Evolutionary conservation across 257 asterid genomes (phyloP).

Genomic region (Ocimum tenuiflorum): DNA sequence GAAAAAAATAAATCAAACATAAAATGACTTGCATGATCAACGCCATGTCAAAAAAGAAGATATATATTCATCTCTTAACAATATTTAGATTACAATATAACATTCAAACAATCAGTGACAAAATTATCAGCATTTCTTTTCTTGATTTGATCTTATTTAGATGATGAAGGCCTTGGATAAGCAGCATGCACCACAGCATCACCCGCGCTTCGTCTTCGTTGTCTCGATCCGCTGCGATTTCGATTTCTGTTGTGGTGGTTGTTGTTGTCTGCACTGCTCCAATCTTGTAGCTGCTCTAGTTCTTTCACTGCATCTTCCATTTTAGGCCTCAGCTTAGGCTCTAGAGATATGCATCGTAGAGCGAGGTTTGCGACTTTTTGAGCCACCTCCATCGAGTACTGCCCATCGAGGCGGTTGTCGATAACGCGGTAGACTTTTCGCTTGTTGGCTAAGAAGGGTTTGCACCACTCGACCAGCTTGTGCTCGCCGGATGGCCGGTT

Average conservation of each 20-base stretch:
- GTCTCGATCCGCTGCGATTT: constrained; percentile 20
- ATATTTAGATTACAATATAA: neutral
- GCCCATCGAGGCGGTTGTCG: constrained; percentile 62
- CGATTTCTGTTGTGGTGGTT: too few species aligned
- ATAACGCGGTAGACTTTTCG: constrained; percentile 45
- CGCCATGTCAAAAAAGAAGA: neutral
- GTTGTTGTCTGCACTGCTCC: constrained; percentile 18
- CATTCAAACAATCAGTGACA: neutral
- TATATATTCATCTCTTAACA: neutral
- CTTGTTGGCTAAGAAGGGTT: constrained; percentile 42
- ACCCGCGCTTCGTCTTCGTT: constrained; percentile 29
- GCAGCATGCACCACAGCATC: constrained; percentile 25
- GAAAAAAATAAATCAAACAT: neutral
- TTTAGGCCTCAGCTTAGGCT: constrained; percentile 48
- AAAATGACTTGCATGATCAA: neutral
- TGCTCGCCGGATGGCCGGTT: constrained; percentile 51
- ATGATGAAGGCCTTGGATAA: constrained; percentile 33
- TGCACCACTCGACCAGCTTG: constrained; percentile 49
- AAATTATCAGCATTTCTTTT: too few species aligned
- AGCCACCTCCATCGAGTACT: constrained; percentile 44
- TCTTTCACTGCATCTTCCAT: constrained; percentile 39
- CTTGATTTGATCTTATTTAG: too few species aligned
- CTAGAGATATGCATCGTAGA: constrained; percentile 36
- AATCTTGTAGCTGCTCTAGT: constrained; percentile 42
- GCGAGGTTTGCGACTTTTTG: constrained; percentile 37